Evolutionary conservation across 2,329 filamentous ascomycete genomes (phyloP).

Genomic region (Phialemonium atrogriseum): DNA sequence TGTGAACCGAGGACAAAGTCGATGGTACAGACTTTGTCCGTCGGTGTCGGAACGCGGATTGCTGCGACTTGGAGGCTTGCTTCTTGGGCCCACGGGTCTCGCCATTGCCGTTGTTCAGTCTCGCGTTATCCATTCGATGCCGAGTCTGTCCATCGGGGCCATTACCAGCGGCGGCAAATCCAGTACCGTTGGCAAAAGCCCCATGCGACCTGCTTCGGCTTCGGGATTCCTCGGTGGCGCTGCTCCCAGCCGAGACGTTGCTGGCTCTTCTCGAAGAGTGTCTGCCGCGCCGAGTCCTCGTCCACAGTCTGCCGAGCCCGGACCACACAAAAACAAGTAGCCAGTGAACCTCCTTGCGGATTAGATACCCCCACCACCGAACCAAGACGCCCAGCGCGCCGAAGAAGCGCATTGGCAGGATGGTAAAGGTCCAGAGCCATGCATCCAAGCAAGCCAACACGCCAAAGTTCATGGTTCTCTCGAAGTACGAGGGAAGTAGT

Average conservation of each 20-base stretch:
- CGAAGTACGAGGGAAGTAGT: slow-evolving; percentile 70
- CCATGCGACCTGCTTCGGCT: slow-evolving; percentile 24
- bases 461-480: slow-evolving; percentile 80
- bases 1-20: slow-evolving; percentile 76
- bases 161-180: neutral
- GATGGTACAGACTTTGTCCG: slow-evolving; percentile 81
- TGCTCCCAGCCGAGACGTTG: slow-evolving; percentile 16
- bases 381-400: slow-evolving; percentile 70
- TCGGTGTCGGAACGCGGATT: slow-evolving; percentile 48
- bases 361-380: slow-evolving; percentile 68
- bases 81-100: slow-evolving; percentile 4
- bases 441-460: slow-evolving; percentile 86
- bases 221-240: slow-evolving; percentile 29
- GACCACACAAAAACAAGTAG: slow-evolving; percentile 69
- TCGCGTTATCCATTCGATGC: slow-evolving; percentile 7
- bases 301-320: slow-evolving; percentile 74
- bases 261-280: slow-evolving; percentile 17
- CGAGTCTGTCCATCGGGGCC: slow-evolving; percentile 1
- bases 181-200: neutral
- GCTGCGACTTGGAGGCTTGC: slow-evolving; percentile 19
- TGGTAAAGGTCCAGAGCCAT: slow-evolving; percentile 95
- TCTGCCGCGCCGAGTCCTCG: slow-evolving; percentile 42
- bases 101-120: slow-evolving; percentile 1
- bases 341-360: slow-evolving; percentile 64
- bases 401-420: slow-evolving; percentile 80